Conservation (phyloP, 306 rosid species). For the Glycine soja region DNA sequence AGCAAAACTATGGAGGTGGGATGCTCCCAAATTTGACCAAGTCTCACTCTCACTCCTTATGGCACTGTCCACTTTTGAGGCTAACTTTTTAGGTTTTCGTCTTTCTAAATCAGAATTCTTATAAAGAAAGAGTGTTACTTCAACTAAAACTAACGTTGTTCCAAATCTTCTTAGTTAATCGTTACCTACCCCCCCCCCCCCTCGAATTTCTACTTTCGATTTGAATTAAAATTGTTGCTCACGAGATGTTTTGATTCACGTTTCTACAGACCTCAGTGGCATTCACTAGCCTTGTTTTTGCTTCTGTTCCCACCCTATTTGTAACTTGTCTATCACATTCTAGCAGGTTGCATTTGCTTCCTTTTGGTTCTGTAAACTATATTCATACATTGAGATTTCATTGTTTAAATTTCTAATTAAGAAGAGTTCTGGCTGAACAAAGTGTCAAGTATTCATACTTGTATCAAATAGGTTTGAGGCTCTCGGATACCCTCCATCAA, state of each 20-base stretch:
- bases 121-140: background rate
- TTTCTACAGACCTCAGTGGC: constrained; percentile 86
- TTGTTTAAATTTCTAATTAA: constrained; percentile 5
- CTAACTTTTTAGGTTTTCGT: background rate
- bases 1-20: too few species aligned
- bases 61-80: too few species aligned
- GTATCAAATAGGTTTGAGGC: constrained; percentile 14
- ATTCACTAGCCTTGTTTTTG: constrained; percentile 82
- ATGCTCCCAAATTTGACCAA: too few species aligned
- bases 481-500: too few species aligned
- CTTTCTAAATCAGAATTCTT: background rate
- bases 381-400: background rate
- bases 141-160: background rate
- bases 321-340: constrained; percentile 59
- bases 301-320: constrained; percentile 80
- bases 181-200: background rate
- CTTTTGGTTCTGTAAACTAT: background rate
- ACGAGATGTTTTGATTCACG: constrained; percentile 28
- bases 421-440: background rate
- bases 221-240: constrained; percentile 19
- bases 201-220: background rate
- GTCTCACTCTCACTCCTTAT: too few species aligned
- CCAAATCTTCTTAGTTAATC: background rate
- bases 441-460: background rate
- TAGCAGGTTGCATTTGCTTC: too few species aligned